These are phyloP conservation scores for Microcera coccophila DNA, from an alignment of 2,329 filamentous ascomycete species.

Conservation along the genomic window DNA sequence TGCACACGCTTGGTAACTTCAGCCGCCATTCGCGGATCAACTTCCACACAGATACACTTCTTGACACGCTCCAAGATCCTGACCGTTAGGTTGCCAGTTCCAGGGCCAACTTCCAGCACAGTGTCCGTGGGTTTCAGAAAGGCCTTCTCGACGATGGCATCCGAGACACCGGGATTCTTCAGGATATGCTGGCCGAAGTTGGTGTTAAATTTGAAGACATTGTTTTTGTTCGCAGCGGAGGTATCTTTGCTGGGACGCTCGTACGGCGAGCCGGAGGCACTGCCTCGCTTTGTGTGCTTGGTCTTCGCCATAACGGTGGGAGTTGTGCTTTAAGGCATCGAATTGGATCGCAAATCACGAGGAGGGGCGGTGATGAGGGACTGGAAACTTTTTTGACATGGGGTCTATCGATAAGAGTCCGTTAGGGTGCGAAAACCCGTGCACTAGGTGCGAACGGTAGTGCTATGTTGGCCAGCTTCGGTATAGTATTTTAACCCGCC, in stretches of 20 bases:
- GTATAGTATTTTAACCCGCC: not conserved
- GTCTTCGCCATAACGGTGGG: conserved; percentile 49
- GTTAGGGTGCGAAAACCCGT: too few relatives aligned
- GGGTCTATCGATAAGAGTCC: conserved; percentile 19
- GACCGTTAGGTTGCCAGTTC: conserved; percentile 84
- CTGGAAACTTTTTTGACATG: conserved; percentile 24
- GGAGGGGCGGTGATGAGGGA: conserved; percentile 18
- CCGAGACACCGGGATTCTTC: conserved; percentile 83
- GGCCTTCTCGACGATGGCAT: conserved; percentile 69
- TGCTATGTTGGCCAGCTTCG: too few relatives aligned
- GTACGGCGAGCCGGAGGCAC: conserved; percentile 41
- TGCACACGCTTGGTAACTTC: conserved; percentile 93
- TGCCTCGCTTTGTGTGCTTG: conserved; percentile 50
- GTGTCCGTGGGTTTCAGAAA: conserved; percentile 84
- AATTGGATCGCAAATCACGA: conserved; percentile 10
- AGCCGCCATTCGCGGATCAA: conserved; percentile 94
- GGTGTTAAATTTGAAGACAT: conserved; percentile 97
- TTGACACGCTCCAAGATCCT: conserved; percentile 85
- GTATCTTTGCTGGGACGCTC: conserved; percentile 32
- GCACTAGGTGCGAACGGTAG: too few relatives aligned
- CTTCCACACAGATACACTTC: conserved; percentile 77
- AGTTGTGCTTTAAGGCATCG: conserved; percentile 7
- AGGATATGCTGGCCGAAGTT: conserved; percentile 84
- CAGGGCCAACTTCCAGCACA: conserved; percentile 89
- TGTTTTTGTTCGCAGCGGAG: conserved; percentile 52